Evolutionary conservation across 176 grass and related monocot genomes (phyloP), one percentile per base, ranked within the genome.

Genomic region (Elaeis guineensis): DNA sequence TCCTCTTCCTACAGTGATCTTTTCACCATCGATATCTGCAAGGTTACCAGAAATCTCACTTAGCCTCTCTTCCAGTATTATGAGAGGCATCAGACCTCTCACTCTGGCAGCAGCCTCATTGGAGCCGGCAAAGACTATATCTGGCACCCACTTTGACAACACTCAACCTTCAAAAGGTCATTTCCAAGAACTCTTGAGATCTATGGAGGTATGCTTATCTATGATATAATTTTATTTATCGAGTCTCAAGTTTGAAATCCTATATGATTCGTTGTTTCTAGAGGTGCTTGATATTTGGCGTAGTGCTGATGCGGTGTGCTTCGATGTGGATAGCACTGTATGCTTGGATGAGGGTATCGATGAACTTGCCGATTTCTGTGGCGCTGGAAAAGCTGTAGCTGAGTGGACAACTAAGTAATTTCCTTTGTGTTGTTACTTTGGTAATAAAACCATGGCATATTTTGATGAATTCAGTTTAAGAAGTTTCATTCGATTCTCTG

Each of bases 261-360:
- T 49, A 12, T 14, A 9, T 58, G 20, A 53, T 50, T 53, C 16
- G 20, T 29, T 22, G 5, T 52, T 55, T 64, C 25, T 67, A 91
- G 92, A 70, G 5, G 81, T 67, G 68, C 61, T 91, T 57, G 67
- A 79, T 52, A 82, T 73, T 20, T 78, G 73, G 92, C 21, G 25
- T n/a, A 73, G 23, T 64, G 87, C 78, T 16, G 66, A 83, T 21
- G 92, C 81, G 5, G 87, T 91, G 12, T 97, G 92, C 69, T 97
- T 91, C 11, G 81, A 97, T 78, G 92, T 97, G 2, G 92, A 97
- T 68, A 97, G 92, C 72, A 97, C 87, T 2, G 78, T 91, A 49
- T 85, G 88, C 69, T 28, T 91, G 51, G 87, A 97, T 52, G 87
- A 97, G 67, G 93, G 87, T 61, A 97, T 91, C 1, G 84, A 97